phyloP scores from a whole-genome alignment of 1,139 yeast genomes.

The Kodamaea sp. region DNA sequence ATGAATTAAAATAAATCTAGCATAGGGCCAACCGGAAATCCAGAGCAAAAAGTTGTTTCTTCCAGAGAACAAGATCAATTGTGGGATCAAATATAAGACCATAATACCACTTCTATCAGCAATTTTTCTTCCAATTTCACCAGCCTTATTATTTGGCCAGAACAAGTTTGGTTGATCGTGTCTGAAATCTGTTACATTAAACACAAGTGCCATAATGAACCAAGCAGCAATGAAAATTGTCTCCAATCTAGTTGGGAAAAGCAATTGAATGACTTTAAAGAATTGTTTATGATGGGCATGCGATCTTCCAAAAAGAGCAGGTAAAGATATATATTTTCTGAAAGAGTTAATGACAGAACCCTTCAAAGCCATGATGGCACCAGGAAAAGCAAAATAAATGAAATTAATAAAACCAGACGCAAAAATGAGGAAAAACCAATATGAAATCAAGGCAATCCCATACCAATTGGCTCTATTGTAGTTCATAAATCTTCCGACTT shows the following conservation, averaged over 20 bases:
- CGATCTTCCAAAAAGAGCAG: constrained; percentile 42
- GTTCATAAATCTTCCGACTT: constrained; percentile 37
- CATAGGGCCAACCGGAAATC: constrained; percentile 63
- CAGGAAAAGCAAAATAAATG: constrained; percentile 33
- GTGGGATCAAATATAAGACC: constrained; percentile 47
- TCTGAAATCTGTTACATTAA: constrained; percentile 39
- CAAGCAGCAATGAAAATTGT: constrained; percentile 29
- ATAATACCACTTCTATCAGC: constrained; percentile 62
- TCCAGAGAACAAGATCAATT: constrained; percentile 55
- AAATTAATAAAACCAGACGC: constrained; percentile 43
- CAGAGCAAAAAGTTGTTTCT: constrained; percentile 64
- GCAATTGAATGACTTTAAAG: constrained; percentile 29
- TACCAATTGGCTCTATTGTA: constrained; percentile 46
- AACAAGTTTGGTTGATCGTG: constrained; percentile 32
- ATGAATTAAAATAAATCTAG: constrained; percentile 61
- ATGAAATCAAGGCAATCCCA: constrained; percentile 47
- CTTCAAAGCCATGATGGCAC: constrained; percentile 26
- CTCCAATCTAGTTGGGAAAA: constrained; percentile 67
- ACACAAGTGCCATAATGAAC: constrained; percentile 43
- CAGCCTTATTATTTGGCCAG: constrained; percentile 24
- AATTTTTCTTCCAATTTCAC: constrained; percentile 50
- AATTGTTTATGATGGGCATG: constrained; percentile 38
- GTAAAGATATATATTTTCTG: constrained; percentile 44
- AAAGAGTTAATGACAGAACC: constrained; percentile 29
- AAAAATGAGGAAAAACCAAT: constrained; percentile 41